A percentile compares a stretch with the other conserved stretches of the same genome.
These are phyloP conservation scores for Alnus rubra DNA, from an alignment of 306 rosid species.

Conservation along the genomic window DNA sequence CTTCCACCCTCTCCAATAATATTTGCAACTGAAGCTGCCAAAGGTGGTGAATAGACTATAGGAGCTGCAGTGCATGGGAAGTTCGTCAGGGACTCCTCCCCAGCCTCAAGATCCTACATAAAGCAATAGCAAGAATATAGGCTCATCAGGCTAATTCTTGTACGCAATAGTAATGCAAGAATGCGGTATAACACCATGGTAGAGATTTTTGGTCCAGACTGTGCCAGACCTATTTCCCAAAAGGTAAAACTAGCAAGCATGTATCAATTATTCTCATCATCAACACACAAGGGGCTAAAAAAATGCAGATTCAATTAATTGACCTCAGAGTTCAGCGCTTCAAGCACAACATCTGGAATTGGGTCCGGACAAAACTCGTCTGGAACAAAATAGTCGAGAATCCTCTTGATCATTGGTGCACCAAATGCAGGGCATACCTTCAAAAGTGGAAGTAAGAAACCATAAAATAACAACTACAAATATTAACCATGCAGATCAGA, in stretches of 20 bases:
- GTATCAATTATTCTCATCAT: not conserved
- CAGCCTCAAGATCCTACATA: conserved; percentile 59
- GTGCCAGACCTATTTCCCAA: not conserved
- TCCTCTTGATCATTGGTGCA: conserved; percentile 68
- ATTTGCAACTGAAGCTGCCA: conserved; percentile 45
- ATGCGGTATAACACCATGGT: not conserved
- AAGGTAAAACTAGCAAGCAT: not conserved
- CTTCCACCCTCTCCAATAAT: conserved; percentile 60
- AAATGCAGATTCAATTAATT: conserved; percentile 23
- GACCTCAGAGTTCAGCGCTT: conserved; percentile 81
- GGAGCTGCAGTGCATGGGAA: conserved; percentile 79
- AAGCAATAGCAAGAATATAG: conserved; percentile 14
- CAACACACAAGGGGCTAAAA: not conserved
- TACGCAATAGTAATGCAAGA: not conserved
- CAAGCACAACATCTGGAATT: conserved; percentile 65
- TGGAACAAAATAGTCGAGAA: conserved; percentile 69
- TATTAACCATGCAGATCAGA: not conserved
- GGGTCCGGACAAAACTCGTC: conserved; percentile 97
- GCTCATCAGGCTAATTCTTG: not conserved
- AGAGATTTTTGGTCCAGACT: not conserved
- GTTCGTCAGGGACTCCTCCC: conserved; percentile 44
- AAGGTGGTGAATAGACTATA: conserved; percentile 64
- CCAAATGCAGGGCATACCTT: conserved; percentile 92
- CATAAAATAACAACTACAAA: conserved; percentile 26
- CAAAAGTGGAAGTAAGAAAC: conserved; percentile 30